Conservation (phyloP, 805 yeast genomes). For the Cyberlindnera samutprakarnensis region DNA sequence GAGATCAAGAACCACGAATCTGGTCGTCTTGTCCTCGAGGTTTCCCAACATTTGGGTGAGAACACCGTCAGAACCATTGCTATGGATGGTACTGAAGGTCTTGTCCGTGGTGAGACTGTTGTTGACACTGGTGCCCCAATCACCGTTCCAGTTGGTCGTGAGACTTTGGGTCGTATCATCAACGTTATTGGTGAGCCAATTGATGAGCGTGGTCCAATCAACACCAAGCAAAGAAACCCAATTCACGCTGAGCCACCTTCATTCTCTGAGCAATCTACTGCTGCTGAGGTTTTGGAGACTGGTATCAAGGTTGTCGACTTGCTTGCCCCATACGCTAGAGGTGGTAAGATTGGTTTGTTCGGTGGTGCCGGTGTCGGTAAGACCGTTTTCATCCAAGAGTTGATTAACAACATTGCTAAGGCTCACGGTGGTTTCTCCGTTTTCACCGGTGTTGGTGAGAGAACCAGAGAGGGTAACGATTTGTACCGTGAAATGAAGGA, state of each 20-base stretch:
- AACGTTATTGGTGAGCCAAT: slow-evolving; percentile 99
- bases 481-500: slow-evolving; percentile 99
- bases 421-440: slow-evolving; percentile 99
- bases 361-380: slow-evolving; percentile 99
- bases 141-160: slow-evolving; percentile 98
- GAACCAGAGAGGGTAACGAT: slow-evolving; percentile 99
- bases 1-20: slow-evolving; percentile 71
- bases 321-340: slow-evolving; percentile 99
- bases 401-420: slow-evolving; percentile 99
- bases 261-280: slow-evolving; percentile 94
- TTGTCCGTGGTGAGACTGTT: slow-evolving; percentile 93
- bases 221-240: slow-evolving; percentile 88
- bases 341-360: slow-evolving; percentile 99
- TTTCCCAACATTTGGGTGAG: slow-evolving; percentile 99
- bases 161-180: slow-evolving; percentile 96
- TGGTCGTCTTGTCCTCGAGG: slow-evolving; percentile 89
- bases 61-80: slow-evolving; percentile 99
- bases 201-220: slow-evolving; percentile 99
- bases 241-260: slow-evolving; percentile 98
- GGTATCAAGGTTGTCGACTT: slow-evolving; percentile 99
- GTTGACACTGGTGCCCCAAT: slow-evolving; percentile 97
- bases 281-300: slow-evolving; percentile 97
- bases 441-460: slow-evolving; percentile 99
- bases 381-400: slow-evolving; percentile 98
- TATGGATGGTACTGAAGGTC: slow-evolving; percentile 99